These are phyloP conservation scores for Hypoxylon subgilvum DNA, from an alignment of 495 filamentous ascomycete genomes.

Conservation along the genomic window DNA sequence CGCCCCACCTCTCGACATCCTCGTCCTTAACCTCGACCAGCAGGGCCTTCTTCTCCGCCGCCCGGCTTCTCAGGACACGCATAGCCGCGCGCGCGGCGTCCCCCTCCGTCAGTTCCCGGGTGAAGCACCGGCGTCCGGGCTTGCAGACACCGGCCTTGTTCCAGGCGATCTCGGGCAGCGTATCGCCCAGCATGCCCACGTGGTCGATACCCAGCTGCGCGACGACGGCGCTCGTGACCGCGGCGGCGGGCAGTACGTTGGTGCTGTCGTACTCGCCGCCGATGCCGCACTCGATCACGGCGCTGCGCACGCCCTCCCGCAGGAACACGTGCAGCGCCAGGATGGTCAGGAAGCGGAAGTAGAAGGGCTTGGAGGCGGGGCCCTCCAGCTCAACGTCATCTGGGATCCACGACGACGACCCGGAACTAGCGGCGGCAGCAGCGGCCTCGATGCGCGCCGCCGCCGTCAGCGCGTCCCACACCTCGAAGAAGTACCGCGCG, in stretches of 20 bases:
- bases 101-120: constrained; percentile 33
- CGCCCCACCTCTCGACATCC: constrained; percentile 47
- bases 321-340: constrained; percentile 54
- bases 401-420: neutral
- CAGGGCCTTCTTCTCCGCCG: constrained; percentile 43
- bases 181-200: constrained; percentile 54
- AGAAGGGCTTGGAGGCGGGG: constrained; percentile 59
- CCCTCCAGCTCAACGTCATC: constrained; percentile 30
- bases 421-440: neutral
- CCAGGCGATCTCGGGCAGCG: constrained; percentile 58
- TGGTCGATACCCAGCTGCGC: constrained; percentile 59
- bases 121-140: constrained; percentile 47
- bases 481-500: constrained; percentile 67
- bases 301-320: constrained; percentile 46
- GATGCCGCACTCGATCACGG: constrained; percentile 57
- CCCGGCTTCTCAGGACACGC: constrained; percentile 47
- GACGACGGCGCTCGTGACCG: constrained; percentile 48
- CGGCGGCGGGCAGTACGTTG: constrained; percentile 47
- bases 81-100: constrained; percentile 38
- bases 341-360: constrained; percentile 61
- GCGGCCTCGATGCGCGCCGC: constrained; percentile 52
- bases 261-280: constrained; percentile 61
- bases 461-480: constrained; percentile 63
- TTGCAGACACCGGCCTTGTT: constrained; percentile 60
- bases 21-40: constrained; percentile 45